A percentile compares a stretch with the other conserved stretches of the same genome.
phyloP scores from a whole-genome alignment of 23 red algal species.

The Gracilaria vermiculophylla region DNA sequence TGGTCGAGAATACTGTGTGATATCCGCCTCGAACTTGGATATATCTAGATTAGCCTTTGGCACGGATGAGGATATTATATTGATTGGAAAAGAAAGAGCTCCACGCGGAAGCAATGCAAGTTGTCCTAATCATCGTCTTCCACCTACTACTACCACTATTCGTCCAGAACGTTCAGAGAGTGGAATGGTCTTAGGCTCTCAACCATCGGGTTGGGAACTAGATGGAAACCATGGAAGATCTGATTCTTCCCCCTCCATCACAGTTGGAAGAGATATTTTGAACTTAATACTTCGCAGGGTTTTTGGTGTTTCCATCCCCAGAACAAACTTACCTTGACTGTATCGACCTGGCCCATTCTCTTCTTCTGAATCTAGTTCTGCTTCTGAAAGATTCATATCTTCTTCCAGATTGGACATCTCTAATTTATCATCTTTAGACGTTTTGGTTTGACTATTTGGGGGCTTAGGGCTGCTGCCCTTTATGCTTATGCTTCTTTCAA shows the following conservation, averaged over 20 bases:
- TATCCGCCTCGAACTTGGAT: conserved; percentile 60
- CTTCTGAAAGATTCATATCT: conserved; percentile 2
- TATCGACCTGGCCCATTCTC: neutral
- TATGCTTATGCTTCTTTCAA: neutral
- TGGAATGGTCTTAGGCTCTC: neutral
- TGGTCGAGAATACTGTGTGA: conserved; percentile 49
- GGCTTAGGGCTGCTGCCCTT: neutral
- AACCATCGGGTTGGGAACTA: neutral
- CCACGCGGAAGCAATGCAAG: neutral
- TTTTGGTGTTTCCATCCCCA: conserved; percentile 18
- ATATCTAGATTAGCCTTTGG: conserved; percentile 71
- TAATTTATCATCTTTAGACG: neutral
- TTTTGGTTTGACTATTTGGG: neutral
- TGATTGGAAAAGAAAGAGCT: conserved; percentile 28
- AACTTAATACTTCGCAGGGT: conserved; percentile 22
- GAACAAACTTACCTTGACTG: neutral
- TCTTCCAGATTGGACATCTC: neutral
- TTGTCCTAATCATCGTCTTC: neutral
- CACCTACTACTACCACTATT: neutral
- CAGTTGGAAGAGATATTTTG: conserved; percentile 20
- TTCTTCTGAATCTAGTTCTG: conserved; percentile 1
- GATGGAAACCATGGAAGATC: neutral
- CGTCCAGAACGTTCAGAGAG: neutral
- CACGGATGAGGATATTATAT: conserved; percentile 87
- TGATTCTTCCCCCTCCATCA: conserved; percentile 4